Evolutionary conservation across 768 basidiomycete genomes (phyloP).

Genomic region (Inosperma sp.): DNA sequence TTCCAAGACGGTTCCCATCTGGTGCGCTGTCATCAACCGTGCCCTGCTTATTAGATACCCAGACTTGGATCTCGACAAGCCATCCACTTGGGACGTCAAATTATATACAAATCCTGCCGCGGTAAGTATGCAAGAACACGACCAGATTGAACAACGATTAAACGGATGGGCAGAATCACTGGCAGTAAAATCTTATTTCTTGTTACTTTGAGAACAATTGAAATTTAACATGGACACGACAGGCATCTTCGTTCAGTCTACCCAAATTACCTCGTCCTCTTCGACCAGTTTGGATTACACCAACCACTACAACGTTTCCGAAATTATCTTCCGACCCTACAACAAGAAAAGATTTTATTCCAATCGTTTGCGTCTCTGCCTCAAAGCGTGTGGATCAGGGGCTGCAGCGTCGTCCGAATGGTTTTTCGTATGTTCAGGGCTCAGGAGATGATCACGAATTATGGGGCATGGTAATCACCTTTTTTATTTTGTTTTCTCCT

Average conservation of each 20-base stretch:
- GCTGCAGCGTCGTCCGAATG: slow-evolving; percentile 55
- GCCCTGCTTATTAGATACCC: slow-evolving; percentile 41
- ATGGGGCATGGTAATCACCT: slow-evolving; percentile 63
- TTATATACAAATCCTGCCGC: slow-evolving; percentile 68
- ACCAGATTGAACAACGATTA: slow-evolving; percentile 65
- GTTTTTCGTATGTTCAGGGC: slow-evolving; percentile 87
- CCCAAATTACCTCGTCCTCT: slow-evolving; percentile 61
- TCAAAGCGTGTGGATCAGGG: slow-evolving; percentile 65
- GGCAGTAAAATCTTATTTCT: slow-evolving; percentile 39
- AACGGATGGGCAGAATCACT: slow-evolving; percentile 68
- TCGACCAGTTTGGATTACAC: slow-evolving; percentile 86
- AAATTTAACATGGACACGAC: background rate
- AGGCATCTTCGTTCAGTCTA: slow-evolving; percentile 72
- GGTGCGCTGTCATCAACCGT: slow-evolving; percentile 87
- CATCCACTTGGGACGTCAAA: slow-evolving; percentile 45
- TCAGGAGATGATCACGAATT: slow-evolving; percentile 94
- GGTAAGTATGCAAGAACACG: slow-evolving; percentile 72
- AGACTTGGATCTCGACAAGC: slow-evolving; percentile 10
- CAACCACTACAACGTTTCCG: slow-evolving; percentile 52
- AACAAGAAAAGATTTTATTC: slow-evolving; percentile 36
- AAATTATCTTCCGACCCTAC: slow-evolving; percentile 24
- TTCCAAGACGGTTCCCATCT: slow-evolving; percentile 90
- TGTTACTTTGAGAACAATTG: background rate
- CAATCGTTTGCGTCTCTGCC: slow-evolving; percentile 83
- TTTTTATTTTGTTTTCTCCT: background rate